phyloP scores from a whole-genome alignment of 2,329 filamentous ascomycete species.

The Aulographum hederae region DNA sequence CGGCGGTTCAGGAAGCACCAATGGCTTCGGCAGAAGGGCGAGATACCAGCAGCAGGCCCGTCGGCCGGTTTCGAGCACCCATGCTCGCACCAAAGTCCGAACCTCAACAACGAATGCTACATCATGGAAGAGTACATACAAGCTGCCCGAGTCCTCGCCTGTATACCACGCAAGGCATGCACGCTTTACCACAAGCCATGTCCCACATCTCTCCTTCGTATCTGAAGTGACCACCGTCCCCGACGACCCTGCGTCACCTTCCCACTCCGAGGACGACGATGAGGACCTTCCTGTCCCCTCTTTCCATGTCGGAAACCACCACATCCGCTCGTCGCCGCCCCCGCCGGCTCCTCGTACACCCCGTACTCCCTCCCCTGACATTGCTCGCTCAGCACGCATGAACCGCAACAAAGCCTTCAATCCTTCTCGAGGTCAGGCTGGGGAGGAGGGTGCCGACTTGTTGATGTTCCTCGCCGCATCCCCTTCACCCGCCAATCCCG shows the following conservation, averaged over 20 bases:
- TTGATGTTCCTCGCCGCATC: conserved; percentile 82
- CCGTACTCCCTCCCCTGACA: conserved; percentile 20
- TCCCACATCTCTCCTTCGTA: conserved; percentile 64
- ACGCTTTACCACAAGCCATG: conserved; percentile 53
- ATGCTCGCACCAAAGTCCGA: conserved; percentile 51
- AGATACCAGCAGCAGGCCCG: conserved; percentile 9
- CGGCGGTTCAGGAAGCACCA: conserved; percentile 46
- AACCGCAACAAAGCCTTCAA: conserved; percentile 20
- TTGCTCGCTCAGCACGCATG: conserved; percentile 20
- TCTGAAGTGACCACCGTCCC: conserved; percentile 52
- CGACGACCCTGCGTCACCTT: conserved; percentile 39
- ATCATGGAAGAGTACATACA: conserved; percentile 61
- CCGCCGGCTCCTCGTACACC: conserved; percentile 25
- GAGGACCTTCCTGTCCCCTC: conserved; percentile 61
- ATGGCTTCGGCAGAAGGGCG: conserved; percentile 17
- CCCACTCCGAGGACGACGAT: conserved; percentile 62
- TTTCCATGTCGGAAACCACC: conserved; percentile 36
- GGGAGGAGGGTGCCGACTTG: conserved; percentile 70
- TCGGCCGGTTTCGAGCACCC: conserved; percentile 26
- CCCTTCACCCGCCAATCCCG: conserved; percentile 63
- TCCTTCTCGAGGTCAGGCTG: conserved; percentile 37
- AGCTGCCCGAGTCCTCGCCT: conserved; percentile 71
- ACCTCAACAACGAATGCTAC: conserved; percentile 33
- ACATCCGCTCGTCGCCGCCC: conserved; percentile 62
- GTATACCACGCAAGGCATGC: conserved; percentile 58